Evolutionary conservation across 495 filamentous ascomycete genomes (phyloP).

Genomic region (Neurospora hispaniola): DNA sequence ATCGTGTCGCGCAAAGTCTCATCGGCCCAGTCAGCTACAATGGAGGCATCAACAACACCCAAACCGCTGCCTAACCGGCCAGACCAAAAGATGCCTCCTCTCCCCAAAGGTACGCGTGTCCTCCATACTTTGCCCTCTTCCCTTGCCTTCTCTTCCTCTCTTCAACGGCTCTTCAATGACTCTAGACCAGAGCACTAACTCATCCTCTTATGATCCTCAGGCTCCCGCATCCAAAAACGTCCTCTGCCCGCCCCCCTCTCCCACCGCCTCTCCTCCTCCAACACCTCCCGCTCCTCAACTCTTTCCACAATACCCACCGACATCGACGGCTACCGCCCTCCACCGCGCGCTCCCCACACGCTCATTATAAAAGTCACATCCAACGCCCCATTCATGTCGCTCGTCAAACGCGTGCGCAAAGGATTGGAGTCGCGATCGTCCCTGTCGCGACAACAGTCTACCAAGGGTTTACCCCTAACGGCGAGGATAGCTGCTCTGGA

Average conservation of each 20-base stretch:
- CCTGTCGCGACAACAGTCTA: slow-evolving; percentile 41
- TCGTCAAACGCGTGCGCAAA: slow-evolving; percentile 68
- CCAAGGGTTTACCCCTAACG: slow-evolving; percentile 27
- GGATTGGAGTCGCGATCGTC: slow-evolving; percentile 59
- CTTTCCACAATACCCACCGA: slow-evolving; percentile 37
- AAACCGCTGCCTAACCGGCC: slow-evolving; percentile 15
- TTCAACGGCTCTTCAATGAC: neutral
- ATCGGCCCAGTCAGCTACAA: neutral
- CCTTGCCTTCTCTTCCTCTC: neutral
- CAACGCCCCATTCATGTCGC: slow-evolving; percentile 67
- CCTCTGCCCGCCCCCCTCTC: slow-evolving; percentile 11
- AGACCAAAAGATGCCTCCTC: slow-evolving; percentile 31
- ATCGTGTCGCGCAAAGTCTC: neutral
- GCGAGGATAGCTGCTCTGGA: slow-evolving; percentile 33
- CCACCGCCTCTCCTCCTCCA: neutral
- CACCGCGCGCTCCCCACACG: slow-evolving; percentile 43
- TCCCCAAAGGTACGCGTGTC: slow-evolving; percentile 33
- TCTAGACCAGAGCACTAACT: neutral
- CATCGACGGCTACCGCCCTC: slow-evolving; percentile 54
- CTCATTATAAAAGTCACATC: slow-evolving; percentile 66
- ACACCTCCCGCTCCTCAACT: slow-evolving; percentile 33
- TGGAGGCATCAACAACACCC: neutral
- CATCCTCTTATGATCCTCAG: slow-evolving; percentile 2
- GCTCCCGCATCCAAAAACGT: slow-evolving; percentile 20
- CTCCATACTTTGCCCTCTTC: neutral